Evolutionary conservation across 164 flowering plant genomes (phyloP).

Genomic region (Cinnamomum micranthum): DNA sequence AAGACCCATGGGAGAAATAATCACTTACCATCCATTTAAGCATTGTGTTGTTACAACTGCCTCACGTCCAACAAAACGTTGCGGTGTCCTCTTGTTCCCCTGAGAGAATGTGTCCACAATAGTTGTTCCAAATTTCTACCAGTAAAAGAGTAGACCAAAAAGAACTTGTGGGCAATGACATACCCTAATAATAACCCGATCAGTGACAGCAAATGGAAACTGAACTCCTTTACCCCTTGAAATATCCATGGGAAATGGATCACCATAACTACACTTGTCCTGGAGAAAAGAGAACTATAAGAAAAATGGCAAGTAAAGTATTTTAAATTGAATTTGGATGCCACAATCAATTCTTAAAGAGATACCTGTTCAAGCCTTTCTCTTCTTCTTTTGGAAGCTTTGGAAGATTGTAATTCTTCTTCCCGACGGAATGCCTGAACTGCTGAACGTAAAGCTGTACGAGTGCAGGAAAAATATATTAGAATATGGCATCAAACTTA

Average conservation of each 20-base stretch:
- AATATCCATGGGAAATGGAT: conserved; percentile 41
- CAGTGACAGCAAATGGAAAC: conserved; percentile 84
- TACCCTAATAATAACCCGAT: conserved; percentile 88
- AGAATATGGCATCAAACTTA: too few species aligned
- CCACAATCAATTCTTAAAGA: conserved; percentile 8
- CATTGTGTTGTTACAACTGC: conserved; percentile 94
- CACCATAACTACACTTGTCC: conserved; percentile 66
- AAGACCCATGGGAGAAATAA: not conserved
- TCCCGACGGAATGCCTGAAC: conserved; percentile 80
- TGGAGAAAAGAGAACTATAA: conserved; percentile 14
- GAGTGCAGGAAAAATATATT: conserved; percentile 13
- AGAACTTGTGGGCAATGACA: not conserved
- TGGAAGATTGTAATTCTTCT: conserved; percentile 57
- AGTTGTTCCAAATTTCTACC: not conserved
- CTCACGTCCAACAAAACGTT: conserved; percentile 90
- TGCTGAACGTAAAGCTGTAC: conserved; percentile 77
- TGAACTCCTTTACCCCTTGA: conserved; percentile 80
- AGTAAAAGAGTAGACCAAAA: conserved; percentile 1
- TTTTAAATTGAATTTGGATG: not conserved
- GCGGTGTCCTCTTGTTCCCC: conserved; percentile 98
- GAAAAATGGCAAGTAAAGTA: not conserved
- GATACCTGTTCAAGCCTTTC: conserved; percentile 83
- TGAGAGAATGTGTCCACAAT: conserved; percentile 20
- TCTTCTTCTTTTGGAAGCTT: conserved; percentile 65
- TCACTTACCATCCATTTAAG: conserved; percentile 89